phyloP scores from a whole-genome alignment of 176 grass and related monocot species.

The Zea luxurians region DNA sequence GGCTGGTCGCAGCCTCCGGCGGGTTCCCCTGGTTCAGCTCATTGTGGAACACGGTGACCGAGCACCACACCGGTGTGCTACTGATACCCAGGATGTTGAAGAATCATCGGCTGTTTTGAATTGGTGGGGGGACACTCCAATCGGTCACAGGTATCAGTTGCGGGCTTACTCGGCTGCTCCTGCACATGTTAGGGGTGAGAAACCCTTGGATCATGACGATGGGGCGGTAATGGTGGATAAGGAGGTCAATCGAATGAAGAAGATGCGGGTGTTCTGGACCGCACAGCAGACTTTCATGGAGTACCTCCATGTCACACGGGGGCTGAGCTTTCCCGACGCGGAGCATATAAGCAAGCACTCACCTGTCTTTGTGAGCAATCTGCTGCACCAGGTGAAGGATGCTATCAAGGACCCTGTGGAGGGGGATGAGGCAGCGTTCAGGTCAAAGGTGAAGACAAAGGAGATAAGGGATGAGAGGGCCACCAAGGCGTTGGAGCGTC shows the following conservation, averaged over 20 bases:
- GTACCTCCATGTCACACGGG: constrained; percentile 58
- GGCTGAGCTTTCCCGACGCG: constrained; percentile 44
- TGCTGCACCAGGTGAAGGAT: constrained; percentile 55
- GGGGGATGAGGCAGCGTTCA: constrained; percentile 16
- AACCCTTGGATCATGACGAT: neutral
- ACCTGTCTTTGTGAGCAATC: constrained; percentile 47
- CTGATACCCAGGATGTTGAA: neutral
- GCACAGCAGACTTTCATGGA: constrained; percentile 53
- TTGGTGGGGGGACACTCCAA: constrained; percentile 7
- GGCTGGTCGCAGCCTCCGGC: neutral
- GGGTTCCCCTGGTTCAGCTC: constrained; percentile 27
- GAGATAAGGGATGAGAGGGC: constrained; percentile 46
- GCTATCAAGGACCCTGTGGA: constrained; percentile 37
- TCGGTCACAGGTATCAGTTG: neutral
- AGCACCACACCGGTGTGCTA: neutral
- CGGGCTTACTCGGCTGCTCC: constrained; percentile 25
- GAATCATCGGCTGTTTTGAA: neutral
- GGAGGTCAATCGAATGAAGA: constrained; percentile 5
- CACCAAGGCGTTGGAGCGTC: constrained; percentile 31
- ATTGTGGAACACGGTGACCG: neutral
- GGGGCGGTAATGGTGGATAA: constrained; percentile 12
- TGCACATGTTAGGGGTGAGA: neutral
- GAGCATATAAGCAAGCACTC: constrained; percentile 63
- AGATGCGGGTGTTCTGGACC: neutral
- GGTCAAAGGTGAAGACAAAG: constrained; percentile 29